Percentiles rank a stretch among this genome's conserved stretches.
Conservation (phyloP, 2,329 filamentous ascomycete genomes). For the Aspergillus sp. region DNA sequence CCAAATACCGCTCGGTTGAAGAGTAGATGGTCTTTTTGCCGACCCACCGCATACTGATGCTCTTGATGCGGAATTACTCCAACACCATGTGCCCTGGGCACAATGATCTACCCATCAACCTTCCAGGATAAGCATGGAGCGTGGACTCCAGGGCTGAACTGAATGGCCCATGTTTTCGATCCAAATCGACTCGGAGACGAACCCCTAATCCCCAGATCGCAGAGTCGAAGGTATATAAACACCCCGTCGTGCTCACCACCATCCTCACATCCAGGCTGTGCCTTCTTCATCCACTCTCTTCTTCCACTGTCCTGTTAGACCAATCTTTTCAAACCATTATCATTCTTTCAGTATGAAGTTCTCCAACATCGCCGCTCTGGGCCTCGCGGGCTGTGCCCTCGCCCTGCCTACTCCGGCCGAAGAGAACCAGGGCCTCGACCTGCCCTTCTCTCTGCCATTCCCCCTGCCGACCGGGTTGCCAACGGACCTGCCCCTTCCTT, state of each 20-base stretch:
- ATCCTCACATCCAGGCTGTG: background rate
- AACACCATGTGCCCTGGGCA: background rate
- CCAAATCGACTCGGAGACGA: background rate
- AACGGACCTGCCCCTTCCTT: background rate
- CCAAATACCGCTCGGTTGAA: background rate
- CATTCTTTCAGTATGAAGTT: constrained; percentile 9
- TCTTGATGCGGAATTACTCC: background rate
- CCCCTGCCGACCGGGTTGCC: background rate
- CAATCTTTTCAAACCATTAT: background rate
- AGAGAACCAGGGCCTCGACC: background rate
- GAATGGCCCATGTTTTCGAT: background rate
- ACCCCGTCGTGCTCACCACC: background rate
- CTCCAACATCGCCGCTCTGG: constrained; percentile 4
- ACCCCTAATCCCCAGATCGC: no score
- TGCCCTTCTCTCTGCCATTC: background rate
- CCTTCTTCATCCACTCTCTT: background rate
- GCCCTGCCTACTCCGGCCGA: constrained; percentile 5
- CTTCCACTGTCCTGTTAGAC: background rate
- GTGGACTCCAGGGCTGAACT: background rate
- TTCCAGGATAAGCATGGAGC: background rate
- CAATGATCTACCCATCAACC: background rate
- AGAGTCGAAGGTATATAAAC: background rate
- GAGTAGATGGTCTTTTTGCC: background rate
- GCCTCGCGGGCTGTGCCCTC: constrained; percentile 9
- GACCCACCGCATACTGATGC: background rate